phyloP scores from a whole-genome alignment of 306 rosid species.

The Gastrolobium bilobum region DNA sequence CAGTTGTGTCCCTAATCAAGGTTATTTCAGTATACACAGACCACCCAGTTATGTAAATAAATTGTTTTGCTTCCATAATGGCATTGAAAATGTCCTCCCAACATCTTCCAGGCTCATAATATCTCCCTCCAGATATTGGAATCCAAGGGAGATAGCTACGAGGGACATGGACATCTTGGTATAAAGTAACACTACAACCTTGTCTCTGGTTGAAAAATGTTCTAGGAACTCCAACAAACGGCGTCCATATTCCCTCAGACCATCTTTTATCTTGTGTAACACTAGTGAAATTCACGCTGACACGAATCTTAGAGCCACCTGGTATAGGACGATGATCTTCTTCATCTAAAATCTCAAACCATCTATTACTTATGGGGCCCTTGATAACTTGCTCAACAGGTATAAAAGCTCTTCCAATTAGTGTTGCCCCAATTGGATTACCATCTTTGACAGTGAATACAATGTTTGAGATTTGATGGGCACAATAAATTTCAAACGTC shows the following conservation, averaged over 20 bases:
- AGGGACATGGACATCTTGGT: conserved; percentile 82
- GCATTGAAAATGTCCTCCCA: conserved; percentile 85
- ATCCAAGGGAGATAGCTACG: conserved; percentile 4
- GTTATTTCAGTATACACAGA: conserved; percentile 66
- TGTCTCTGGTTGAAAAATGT: conserved; percentile 75
- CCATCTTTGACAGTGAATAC: conserved; percentile 78
- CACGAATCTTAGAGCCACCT: conserved; percentile 64
- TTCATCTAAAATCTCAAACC: conserved; percentile 73
- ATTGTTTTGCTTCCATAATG: conserved; percentile 60
- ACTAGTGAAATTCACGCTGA: conserved; percentile 51
- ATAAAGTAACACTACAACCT: conserved; percentile 73
- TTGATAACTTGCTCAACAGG: conserved; percentile 57
- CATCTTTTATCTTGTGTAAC: conserved; percentile 50
- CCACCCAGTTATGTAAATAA: conserved; percentile 91
- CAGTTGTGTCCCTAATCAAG: conserved; percentile 58
- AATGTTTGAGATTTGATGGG: conserved; percentile 68
- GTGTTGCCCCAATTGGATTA: conserved; percentile 74
- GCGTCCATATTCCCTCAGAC: conserved; percentile 63
- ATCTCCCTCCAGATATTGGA: conserved; percentile 16
- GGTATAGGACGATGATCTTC: conserved; percentile 60
- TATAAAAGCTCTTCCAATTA: conserved; percentile 81
- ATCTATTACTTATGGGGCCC: conserved; percentile 46
- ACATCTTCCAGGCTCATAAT: conserved; percentile 59
- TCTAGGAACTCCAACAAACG: conserved; percentile 67
- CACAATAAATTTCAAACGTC: conserved; percentile 69